Conservation (phyloP, 768 basidiomycete species). For the Suillus luteus region DNA sequence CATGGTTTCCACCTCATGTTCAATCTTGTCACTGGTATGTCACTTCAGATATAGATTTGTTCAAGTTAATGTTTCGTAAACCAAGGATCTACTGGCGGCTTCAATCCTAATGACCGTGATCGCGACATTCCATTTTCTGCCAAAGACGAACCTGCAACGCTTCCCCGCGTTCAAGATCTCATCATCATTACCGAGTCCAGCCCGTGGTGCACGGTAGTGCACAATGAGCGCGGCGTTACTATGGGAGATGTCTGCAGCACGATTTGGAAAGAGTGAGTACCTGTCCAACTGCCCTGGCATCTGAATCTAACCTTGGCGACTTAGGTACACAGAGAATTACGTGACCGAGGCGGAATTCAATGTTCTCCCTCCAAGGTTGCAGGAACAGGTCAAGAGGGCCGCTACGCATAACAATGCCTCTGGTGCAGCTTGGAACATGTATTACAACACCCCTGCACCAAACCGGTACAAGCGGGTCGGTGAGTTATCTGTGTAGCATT, state of each 20-base stretch:
- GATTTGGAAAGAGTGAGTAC: constrained; percentile 76
- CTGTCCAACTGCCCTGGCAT: neutral
- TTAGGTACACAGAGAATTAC: constrained; percentile 67
- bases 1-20: constrained; percentile 65
- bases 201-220: constrained; percentile 80
- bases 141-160: constrained; percentile 67
- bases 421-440: constrained; percentile 44
- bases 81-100: constrained; percentile 61
- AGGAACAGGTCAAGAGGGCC: constrained; percentile 71
- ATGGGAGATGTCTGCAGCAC: constrained; percentile 70
- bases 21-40: constrained; percentile 65
- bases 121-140: constrained; percentile 54
- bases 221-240: constrained; percentile 73
- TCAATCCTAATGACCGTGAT: constrained; percentile 59
- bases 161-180: constrained; percentile 64
- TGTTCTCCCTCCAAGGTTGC: constrained; percentile 59
- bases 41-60: neutral
- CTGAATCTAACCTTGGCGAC: constrained; percentile 14
- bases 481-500: constrained; percentile 36
- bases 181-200: constrained; percentile 60
- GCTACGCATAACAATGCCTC: constrained; percentile 42
- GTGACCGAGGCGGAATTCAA: constrained; percentile 69
- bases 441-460: constrained; percentile 46
- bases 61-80: neutral
- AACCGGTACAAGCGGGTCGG: constrained; percentile 64